Base-by-base conservation (phyloP, 2,329 filamentous ascomycete genomes). In the Diaporthe batatas region DNA sequence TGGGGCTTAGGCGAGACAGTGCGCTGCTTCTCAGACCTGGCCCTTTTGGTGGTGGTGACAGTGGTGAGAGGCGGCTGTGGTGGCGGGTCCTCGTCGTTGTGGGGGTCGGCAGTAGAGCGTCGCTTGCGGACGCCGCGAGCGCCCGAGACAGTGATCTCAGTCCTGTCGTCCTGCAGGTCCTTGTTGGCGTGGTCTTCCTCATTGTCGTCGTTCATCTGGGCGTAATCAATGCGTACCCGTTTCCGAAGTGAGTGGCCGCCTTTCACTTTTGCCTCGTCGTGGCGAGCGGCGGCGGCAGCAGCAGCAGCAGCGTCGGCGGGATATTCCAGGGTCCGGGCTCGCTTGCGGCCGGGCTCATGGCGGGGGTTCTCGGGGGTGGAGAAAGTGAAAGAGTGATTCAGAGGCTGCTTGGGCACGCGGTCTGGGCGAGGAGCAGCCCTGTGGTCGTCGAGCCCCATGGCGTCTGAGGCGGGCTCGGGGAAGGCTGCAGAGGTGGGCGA, bases 181-280 rank as follows among this genome's bases (percentile, higher is more conserved):
- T 68, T 72, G 49, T n/a, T 16, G 36, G 54, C 62, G 23, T 64
- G 53, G 39, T 75, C 62, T 57, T 51, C 68, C 10, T 69, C 77
- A 39, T 83, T 80, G 55, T 89, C 87, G 73, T 89, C 86, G 70
- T 86, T 84, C 74, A 86, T 84, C 75, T 88, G 86, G 44, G 86
- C 87, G 82, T 90, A 90, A 79, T 90, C 88, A 75, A 90, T 84
- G 73, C 87, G 87, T 68, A 86, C 82, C 69, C 88, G 84, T 79
- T 87, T 89, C 75, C 89, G 84, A 39, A 91, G 84, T 44, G 88
- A 89, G 80, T 90, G 89, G 64, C 89, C 88, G 68, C 89, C 88
- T 79, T 90, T 89, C 73, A 84, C 85, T 75, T 85, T 82, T 49
- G 83, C 81, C 29, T 88, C 86, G 57, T 86, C 85, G n/a, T 84